Evolutionary conservation across 163 green algal species (phyloP).

Genomic region (Scenedesmus sp.): DNA sequence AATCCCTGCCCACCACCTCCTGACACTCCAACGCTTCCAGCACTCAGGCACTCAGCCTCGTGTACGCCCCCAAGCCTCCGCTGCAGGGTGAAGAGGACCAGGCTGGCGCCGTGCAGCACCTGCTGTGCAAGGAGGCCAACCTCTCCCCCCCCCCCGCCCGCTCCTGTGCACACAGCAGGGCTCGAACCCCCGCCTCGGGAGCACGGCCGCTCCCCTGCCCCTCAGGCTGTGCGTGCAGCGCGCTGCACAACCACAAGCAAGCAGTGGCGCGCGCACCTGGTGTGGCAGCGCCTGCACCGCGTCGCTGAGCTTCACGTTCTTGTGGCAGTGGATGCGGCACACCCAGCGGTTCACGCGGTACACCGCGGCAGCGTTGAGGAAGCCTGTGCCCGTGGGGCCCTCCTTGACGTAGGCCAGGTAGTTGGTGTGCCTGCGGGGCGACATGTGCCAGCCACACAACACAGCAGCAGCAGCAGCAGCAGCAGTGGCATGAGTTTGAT

Average conservation of each 20-base stretch:
- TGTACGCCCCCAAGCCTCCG: no score
- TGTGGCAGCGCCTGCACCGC: constrained; percentile 91
- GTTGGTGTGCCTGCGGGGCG: constrained; percentile 48
- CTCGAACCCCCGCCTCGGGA: no score
- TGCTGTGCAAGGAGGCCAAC: no score
- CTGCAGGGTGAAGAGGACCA: no score
- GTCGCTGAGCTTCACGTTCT: constrained; percentile 92
- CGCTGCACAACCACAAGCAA: neutral
- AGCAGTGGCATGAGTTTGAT: neutral
- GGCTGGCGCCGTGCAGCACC: no score
- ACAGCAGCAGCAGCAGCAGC: neutral
- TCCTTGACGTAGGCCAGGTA: constrained; percentile 55
- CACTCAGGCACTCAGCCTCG: no score
- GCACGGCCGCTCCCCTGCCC: neutral
- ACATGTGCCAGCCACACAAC: neutral
- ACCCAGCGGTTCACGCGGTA: constrained; percentile 77
- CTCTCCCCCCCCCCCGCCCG: no score
- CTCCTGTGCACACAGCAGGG: no score
- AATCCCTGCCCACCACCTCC: no score
- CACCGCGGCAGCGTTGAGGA: constrained; percentile 43
- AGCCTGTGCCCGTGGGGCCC: constrained; percentile 24
- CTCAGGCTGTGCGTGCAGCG: neutral
- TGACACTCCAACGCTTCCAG: no score
- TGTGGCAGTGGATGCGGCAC: constrained; percentile 88
- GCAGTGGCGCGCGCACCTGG: constrained; percentile 55